Percentiles rank a stretch among this genome's conserved stretches.
Conservation (phyloP, 495 filamentous ascomycete species). For the Poronia punctata region DNA sequence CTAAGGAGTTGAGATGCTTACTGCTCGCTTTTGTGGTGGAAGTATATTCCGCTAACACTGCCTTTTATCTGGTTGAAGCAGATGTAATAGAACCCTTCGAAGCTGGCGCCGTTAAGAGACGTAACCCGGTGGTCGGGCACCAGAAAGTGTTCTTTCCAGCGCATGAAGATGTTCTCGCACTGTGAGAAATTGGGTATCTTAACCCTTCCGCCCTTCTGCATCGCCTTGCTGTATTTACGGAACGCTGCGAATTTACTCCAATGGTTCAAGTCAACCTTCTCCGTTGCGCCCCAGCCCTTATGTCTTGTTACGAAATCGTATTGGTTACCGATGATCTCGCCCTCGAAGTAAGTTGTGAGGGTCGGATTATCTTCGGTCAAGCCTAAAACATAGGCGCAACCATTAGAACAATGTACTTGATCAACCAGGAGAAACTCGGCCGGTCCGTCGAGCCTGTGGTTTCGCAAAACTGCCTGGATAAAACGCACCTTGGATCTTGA, state of each 20-base stretch:
- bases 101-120: constrained; percentile 88
- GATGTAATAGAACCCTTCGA: constrained; percentile 99
- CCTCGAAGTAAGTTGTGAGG: constrained; percentile 95
- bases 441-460: background rate
- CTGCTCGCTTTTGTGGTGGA: constrained; percentile 96
- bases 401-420: constrained; percentile 10
- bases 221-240: constrained; percentile 66
- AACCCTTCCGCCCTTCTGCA: constrained; percentile 50
- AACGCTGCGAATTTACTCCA: constrained; percentile 89
- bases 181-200: constrained; percentile 65
- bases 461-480: background rate
- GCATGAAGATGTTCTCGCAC: constrained; percentile 93
- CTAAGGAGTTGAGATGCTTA: constrained; percentile 38
- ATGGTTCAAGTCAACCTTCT: constrained; percentile 88
- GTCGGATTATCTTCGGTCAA: constrained; percentile 94
- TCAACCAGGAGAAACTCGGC: background rate
- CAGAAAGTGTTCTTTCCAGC: constrained; percentile 98
- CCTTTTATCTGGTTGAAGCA: constrained; percentile 92
- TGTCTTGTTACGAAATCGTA: constrained; percentile 90
- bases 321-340: constrained; percentile 94
- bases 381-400: constrained; percentile 42
- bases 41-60: constrained; percentile 88
- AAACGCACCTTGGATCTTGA: constrained; percentile 84
- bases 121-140: constrained; percentile 90
- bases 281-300: constrained; percentile 82